Percentiles rank a stretch among this genome's conserved stretches.
Evolutionary conservation across 208 protist species (phyloP).

Genomic region (Leishmania aethiopica): DNA sequence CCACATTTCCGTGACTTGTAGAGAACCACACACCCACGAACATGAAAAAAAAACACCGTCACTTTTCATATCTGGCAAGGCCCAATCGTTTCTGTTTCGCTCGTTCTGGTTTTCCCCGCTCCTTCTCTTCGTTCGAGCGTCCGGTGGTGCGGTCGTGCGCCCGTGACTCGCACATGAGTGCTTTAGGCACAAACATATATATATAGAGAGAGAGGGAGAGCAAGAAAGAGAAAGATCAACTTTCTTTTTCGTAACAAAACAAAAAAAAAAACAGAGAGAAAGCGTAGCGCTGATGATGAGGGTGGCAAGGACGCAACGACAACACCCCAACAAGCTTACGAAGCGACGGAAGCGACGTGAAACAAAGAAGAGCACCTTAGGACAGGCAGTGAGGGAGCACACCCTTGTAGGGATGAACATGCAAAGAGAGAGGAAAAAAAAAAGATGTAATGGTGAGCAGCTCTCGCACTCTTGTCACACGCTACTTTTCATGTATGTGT

Average conservation of each 20-base stretch:
- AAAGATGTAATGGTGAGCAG: background rate
- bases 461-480: background rate
- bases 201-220: background rate
- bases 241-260: background rate
- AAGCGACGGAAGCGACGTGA: no score
- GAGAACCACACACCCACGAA: background rate
- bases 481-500: background rate
- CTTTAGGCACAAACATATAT: no score
- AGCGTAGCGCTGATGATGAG: no score
- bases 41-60: background rate
- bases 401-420: background rate
- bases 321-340: no score
- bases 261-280: background rate
- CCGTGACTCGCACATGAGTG: background rate
- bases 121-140: background rate
- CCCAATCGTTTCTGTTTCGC: background rate
- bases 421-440: background rate
- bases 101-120: background rate
- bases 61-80: no score
- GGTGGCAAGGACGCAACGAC: no score
- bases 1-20: background rate
- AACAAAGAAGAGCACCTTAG: background rate
- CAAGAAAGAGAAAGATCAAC: background rate
- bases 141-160: background rate
- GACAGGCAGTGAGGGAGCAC: background rate